A percentile compares a stretch with the other conserved stretches of the same genome.
Conservation (phyloP, 495 filamentous ascomycete genomes). For the Oleoguttula mirabilis region DNA sequence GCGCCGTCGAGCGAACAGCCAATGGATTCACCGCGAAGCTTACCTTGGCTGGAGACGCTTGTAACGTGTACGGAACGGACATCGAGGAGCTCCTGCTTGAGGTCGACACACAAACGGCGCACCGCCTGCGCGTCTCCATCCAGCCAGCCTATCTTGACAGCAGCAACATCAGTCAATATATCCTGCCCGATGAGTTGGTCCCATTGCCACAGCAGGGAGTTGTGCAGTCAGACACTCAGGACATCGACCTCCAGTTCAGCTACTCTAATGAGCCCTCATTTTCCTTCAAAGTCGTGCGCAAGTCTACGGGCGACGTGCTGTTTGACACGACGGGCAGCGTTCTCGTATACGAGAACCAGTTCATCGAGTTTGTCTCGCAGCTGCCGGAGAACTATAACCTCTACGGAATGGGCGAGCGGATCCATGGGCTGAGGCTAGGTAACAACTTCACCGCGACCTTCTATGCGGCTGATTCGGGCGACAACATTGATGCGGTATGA, state of each 20-base stretch:
- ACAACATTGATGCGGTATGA: slow-evolving; percentile 22
- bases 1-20: slow-evolving; percentile 34
- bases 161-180: slow-evolving; percentile 60
- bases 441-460: slow-evolving; percentile 53
- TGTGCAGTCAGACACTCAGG: slow-evolving; percentile 19
- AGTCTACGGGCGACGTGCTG: slow-evolving; percentile 44
- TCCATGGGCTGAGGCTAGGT: slow-evolving; percentile 46
- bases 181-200: slow-evolving; percentile 57
- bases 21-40: slow-evolving; percentile 43
- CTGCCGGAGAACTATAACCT: slow-evolving; percentile 51
- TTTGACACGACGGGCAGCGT: slow-evolving; percentile 46
- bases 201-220: slow-evolving; percentile 42
- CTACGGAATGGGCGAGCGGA: slow-evolving; percentile 50
- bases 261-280: slow-evolving; percentile 45
- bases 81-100: slow-evolving; percentile 43
- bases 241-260: slow-evolving; percentile 42
- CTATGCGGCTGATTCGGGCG: slow-evolving; percentile 57
- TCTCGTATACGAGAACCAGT: slow-evolving; percentile 52
- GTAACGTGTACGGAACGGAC: slow-evolving; percentile 51
- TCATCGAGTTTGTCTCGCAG: slow-evolving; percentile 47
- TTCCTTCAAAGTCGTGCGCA: slow-evolving; percentile 44
- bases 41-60: slow-evolving; percentile 42
- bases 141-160: slow-evolving; percentile 45
- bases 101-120: slow-evolving; percentile 41
- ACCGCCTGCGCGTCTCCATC: slow-evolving; percentile 71